Base-by-base conservation (phyloP, 805 yeast species). In the Kuraishia floccosa region DNA sequence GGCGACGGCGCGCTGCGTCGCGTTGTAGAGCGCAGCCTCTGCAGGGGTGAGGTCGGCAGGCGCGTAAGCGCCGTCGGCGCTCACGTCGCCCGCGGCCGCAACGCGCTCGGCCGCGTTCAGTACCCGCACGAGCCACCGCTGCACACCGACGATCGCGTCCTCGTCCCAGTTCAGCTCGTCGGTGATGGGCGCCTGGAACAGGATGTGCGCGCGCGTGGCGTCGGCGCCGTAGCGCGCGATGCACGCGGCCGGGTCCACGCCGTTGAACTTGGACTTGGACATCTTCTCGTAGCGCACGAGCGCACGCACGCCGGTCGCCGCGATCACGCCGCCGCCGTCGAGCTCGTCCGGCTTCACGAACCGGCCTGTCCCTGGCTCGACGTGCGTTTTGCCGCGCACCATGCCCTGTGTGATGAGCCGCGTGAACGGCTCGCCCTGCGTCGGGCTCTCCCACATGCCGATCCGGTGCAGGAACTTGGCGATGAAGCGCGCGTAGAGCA, bases 251-350 rank as follows among this genome's bases (percentile, higher is more conserved):
- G 97, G 97, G 47, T 89, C 94, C 3, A 83, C 94, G 11, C 98
- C 98, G 46, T 91, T 91, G 47, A 75, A 77, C 47, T 91, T 91
- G 1, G 96, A 87, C 54, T 91, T 91, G 2, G 96, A 87, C 98
- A 91, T 91, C 48, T 91, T 91, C 47, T 91, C 97, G 47, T 52
- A 85, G 0, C 83, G 58, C 2, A 82, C 50, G 0, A 36, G 34
- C 0, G 94, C 84, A 0, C 45, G 37, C 22, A 49, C 44, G 1
- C 78, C 80, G 0, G 78, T 61, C 0, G 51, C 63, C 20, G 46
- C 63, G 6, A 81, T 61, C 4, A 52, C 41, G 0, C 65, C 52
- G 31, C 60, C 56, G 3, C 51, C 25, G 24, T 68, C 76, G 9
- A 83, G 49, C 42, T 91, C 96, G 1, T 77, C 75, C 0, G 93